These are phyloP conservation scores for Diplogelasinospora grovesii DNA, from an alignment of 495 filamentous ascomycete genomes.

Conservation along the genomic window DNA sequence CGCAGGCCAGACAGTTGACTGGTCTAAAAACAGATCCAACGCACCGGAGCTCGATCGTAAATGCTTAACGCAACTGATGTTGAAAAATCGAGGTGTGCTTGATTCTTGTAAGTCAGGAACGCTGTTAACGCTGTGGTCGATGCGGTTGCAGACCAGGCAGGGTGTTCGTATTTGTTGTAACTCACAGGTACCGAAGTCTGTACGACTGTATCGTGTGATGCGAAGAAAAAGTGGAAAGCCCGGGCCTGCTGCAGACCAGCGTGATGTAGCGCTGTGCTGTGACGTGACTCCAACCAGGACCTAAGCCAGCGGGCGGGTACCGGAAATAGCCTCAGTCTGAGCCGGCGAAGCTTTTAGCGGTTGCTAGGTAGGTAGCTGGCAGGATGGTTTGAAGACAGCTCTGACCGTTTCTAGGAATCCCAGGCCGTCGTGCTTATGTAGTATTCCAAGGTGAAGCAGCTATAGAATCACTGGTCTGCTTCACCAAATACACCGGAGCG, in stretches of 20 bases:
- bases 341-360: not conserved
- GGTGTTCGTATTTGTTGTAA: slow-evolving; percentile 12
- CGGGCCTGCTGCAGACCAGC: not conserved
- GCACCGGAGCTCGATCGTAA: slow-evolving; percentile 6
- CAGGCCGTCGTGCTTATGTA: too few species aligned
- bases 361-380: too few species aligned
- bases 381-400: too few species aligned
- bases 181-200: slow-evolving; percentile 13
- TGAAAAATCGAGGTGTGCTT: slow-evolving; percentile 5
- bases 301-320: slow-evolving; percentile 6
- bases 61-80: slow-evolving; percentile 7
- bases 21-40: slow-evolving; percentile 23
- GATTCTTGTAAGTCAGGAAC: too few species aligned
- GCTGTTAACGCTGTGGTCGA: too few species aligned
- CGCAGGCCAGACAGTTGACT: slow-evolving; percentile 9
- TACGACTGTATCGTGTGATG: slow-evolving; percentile 22
- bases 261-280: slow-evolving; percentile 4
- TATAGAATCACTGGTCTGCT: too few species aligned
- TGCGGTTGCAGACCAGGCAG: slow-evolving; percentile 8
- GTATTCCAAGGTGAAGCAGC: slow-evolving; percentile 2
- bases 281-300: slow-evolving; percentile 10
- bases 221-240: slow-evolving; percentile 12
- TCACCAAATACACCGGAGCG: too few species aligned
- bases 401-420: too few species aligned
- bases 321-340: slow-evolving; percentile 13